phyloP scores from a whole-genome alignment of 148 eudicot species.

The Rhododendron vialii region DNA sequence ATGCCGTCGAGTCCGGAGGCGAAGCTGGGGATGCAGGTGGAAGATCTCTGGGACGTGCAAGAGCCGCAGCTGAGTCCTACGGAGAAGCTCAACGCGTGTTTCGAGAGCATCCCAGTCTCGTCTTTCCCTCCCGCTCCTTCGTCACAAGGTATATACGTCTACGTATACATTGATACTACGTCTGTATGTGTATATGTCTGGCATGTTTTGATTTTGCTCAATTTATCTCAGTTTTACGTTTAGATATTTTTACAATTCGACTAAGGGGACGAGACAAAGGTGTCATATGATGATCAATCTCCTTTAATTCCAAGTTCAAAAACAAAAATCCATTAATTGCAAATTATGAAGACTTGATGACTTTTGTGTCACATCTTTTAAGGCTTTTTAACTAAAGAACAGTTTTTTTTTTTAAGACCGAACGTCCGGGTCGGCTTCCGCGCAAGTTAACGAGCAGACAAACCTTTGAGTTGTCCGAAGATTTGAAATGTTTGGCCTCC shows the following conservation, averaged over 20 bases:
- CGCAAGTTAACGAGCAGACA: too few species aligned
- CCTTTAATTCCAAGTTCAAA: neutral
- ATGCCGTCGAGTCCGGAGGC: constrained; percentile 73
- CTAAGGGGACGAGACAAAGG: neutral
- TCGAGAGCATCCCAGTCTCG: constrained; percentile 81
- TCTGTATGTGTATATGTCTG: neutral
- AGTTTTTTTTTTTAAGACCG: too few species aligned
- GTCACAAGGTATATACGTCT: constrained; percentile 41
- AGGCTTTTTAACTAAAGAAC: neutral
- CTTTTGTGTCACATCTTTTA: neutral
- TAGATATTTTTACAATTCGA: neutral
- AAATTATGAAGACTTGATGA: neutral
- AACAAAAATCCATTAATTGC: neutral
- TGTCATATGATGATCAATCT: neutral
- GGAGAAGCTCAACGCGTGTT: constrained; percentile 91
- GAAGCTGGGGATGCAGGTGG: constrained; percentile 68
- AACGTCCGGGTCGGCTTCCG: too few species aligned
- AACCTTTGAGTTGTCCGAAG: too few species aligned
- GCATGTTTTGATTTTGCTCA: neutral
- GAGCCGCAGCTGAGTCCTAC: constrained; percentile 72
- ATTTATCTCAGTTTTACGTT: neutral
- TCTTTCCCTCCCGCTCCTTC: constrained; percentile 63
- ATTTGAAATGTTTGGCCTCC: too few species aligned
- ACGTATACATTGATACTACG: too few species aligned
- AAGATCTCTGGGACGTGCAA: constrained; percentile 78